A percentile compares a stretch with the other conserved stretches of the same genome.
These are phyloP conservation scores for Clathrus columnatus DNA, from an alignment of 768 basidiomycete species.

Conservation along the genomic window DNA sequence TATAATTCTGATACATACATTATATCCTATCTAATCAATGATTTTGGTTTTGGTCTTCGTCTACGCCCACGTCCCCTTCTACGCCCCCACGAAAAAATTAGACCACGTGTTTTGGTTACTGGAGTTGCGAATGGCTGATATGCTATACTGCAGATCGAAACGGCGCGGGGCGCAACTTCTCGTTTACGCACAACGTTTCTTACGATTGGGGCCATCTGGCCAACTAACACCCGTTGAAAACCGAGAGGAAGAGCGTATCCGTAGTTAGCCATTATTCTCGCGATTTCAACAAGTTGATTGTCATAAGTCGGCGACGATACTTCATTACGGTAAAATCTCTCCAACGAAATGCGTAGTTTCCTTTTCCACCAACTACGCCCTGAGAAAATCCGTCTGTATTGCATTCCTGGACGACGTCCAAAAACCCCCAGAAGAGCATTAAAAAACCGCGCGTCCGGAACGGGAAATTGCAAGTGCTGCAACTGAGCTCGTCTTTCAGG, in stretches of 20 bases:
- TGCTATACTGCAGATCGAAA: background rate
- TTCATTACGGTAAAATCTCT: background rate
- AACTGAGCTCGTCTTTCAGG: conserved; percentile 11
- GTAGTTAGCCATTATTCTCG: conserved; percentile 2
- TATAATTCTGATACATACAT: background rate
- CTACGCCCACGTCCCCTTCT: background rate
- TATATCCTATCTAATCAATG: too few relatives aligned
- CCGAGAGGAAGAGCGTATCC: conserved; percentile 9
- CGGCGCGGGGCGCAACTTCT: background rate
- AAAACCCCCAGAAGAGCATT: conserved; percentile 49
- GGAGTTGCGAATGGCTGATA: background rate
- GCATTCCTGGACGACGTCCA: conserved; percentile 17
- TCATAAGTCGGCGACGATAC: background rate
- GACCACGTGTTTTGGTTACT: background rate
- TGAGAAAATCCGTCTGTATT: background rate
- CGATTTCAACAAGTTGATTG: conserved; percentile 3
- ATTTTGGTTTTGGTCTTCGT: too few relatives aligned
- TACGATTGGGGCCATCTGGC: background rate
- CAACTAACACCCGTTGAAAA: conserved; percentile 3
- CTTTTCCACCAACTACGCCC: background rate
- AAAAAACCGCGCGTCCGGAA: conserved; percentile 59
- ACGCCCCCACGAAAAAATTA: background rate
- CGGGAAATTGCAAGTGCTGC: conserved; percentile 26
- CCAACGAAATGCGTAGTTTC: background rate
- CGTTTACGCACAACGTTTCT: background rate